Percentiles rank a stretch among this genome's conserved stretches.
Conservation (phyloP, 2,329 filamentous ascomycete genomes). For the Volutella citrinella region DNA sequence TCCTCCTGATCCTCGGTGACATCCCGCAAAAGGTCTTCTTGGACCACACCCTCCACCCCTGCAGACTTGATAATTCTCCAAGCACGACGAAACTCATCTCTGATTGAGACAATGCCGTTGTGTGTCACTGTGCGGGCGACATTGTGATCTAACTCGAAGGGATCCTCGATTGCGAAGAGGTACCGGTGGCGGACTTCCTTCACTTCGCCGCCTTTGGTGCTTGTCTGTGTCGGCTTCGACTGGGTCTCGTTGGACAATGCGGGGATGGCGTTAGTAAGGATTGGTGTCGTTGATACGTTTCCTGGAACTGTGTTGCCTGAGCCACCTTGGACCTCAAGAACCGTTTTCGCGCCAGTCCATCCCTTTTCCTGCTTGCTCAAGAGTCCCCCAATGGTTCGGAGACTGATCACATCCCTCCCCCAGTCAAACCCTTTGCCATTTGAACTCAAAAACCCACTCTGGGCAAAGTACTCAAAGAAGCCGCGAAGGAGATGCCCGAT, state of each 20-base stretch:
- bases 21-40: conserved; percentile 54
- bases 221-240: conserved; percentile 12
- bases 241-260: conserved; percentile 8
- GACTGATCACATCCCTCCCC: conserved; percentile 74
- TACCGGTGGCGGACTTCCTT: conserved; percentile 78
- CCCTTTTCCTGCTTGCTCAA: conserved; percentile 74
- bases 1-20: conserved; percentile 31
- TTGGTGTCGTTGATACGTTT: too few species aligned
- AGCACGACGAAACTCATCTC: conserved; percentile 80
- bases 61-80: conserved; percentile 65
- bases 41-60: conserved; percentile 37
- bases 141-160: conserved; percentile 85
- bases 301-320: too few species aligned
- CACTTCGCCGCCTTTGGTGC: conserved; percentile 37
- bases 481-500: conserved; percentile 71
- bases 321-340: conserved; percentile 53
- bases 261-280: too few species aligned
- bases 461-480: conserved; percentile 86
- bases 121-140: conserved; percentile 84
- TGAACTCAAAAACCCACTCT: conserved; percentile 51
- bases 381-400: conserved; percentile 69
- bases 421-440: conserved; percentile 67
- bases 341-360: conserved; percentile 81
- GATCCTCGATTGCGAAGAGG: conserved; percentile 87
- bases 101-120: conserved; percentile 74